Base-by-base conservation (phyloP, 2,329 filamentous ascomycete species). In the Parastagonospora nodorum region DNA sequence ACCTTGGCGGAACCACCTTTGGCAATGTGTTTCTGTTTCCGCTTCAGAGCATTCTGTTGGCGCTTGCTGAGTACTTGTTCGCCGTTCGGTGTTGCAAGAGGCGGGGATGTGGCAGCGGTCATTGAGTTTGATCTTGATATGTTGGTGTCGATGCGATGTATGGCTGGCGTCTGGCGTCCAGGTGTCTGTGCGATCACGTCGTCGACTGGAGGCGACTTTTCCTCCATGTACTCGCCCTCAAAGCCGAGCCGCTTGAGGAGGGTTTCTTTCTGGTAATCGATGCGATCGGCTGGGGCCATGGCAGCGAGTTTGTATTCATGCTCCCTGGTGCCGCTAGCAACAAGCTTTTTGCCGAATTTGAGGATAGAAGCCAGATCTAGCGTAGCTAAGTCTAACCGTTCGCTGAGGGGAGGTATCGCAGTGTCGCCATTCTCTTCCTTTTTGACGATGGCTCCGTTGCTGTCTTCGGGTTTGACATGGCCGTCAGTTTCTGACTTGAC, bases 1-100 rank as follows among this genome's bases (percentile, higher is more conserved):
- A 90, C 88, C 72, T 97, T 97, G 59, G 89, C 93, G 50, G 92
- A 90, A 45, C 93, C 90, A 66, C 91, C 88, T 72, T 94, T 91
- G 3, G 92, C 87, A 63, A 95, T 90, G 63, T 88, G 86, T 75
- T 97, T 99, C 37, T 92, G 86, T 71, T 97, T 97, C 37, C 94
- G 85, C 74, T 97, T 97, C 8, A 99, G 78, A 45, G 94, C 90
- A 67, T 99, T 99, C 15, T 97, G 84, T 67, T 99, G 94, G 36
- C 94, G 86, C 53, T 94, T 93, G 77, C 94, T 97, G 44, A 99
- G 80, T 4, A 83, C 55, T 15, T 67, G 61, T 75, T 65, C 64
- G 42, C 67, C 68, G 32, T 66, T 69, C 42, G 80, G 79, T 11
- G 78, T 74, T 43, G 75, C 71, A 32, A 68, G 53, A 15, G 68